Evolutionary conservation across 2,329 filamentous ascomycete genomes (phyloP).

Genomic region (Allantophomopsis lycopodina): DNA sequence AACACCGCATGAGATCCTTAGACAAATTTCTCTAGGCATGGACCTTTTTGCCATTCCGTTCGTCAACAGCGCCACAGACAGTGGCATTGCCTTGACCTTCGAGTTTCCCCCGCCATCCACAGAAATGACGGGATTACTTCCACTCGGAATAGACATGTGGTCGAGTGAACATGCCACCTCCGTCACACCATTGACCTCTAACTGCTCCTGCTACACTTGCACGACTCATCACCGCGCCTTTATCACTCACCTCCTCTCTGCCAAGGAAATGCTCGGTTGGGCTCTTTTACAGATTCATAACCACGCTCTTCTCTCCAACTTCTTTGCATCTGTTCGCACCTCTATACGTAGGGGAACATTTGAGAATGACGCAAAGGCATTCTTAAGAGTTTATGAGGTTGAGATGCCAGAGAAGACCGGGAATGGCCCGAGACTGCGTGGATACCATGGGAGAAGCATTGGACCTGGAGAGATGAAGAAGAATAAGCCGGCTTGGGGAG

Average conservation of each 20-base stretch:
- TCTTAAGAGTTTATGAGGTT: constrained; percentile 45
- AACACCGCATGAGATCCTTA: constrained; percentile 65
- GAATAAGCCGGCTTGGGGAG: constrained; percentile 54
- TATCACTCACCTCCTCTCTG: constrained; percentile 72
- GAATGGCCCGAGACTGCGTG: constrained; percentile 63
- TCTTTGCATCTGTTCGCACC: constrained; percentile 58
- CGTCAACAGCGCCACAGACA: constrained; percentile 60
- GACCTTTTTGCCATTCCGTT: constrained; percentile 74
- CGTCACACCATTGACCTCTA: constrained; percentile 42
- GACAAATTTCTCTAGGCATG: constrained; percentile 61
- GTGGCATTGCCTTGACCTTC: constrained; percentile 75
- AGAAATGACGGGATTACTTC: constrained; percentile 11
- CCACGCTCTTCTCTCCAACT: constrained; percentile 54
- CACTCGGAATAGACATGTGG: constrained; percentile 75
- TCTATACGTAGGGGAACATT: constrained; percentile 50
- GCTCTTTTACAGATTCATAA: constrained; percentile 88
- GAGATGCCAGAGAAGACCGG: constrained; percentile 64
- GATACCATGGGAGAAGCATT: constrained; percentile 68
- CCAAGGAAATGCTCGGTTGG: constrained; percentile 97
- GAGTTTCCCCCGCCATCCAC: constrained; percentile 30
- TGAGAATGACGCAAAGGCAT: constrained; percentile 29
- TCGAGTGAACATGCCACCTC: constrained; percentile 43
- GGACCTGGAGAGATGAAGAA: constrained; percentile 47
- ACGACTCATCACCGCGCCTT: constrained; percentile 74
- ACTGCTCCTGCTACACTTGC: constrained; percentile 76